Evolutionary conservation across 495 filamentous ascomycete genomes (phyloP).

Genomic region (Xylaria curta): DNA sequence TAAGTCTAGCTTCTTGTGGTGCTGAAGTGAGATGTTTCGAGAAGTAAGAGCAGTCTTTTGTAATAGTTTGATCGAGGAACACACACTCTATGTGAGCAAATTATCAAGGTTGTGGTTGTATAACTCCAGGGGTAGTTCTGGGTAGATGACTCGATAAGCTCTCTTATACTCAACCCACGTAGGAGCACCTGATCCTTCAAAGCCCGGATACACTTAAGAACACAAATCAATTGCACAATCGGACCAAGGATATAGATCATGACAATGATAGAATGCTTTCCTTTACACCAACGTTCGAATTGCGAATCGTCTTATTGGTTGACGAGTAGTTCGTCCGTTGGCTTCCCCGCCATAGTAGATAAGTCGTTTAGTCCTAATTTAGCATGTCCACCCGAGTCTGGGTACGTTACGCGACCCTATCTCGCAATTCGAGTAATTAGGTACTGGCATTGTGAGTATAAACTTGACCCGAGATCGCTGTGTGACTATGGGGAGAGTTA

Average conservation of each 20-base stretch:
- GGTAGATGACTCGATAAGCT: not conserved
- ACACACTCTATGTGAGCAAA: not conserved
- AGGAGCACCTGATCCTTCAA: not conserved
- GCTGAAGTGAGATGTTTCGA: not conserved
- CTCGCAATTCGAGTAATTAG: not conserved
- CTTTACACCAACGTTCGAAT: slow-evolving; percentile 2
- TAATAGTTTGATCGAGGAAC: not conserved
- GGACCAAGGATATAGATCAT: not conserved
- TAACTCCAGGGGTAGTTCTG: not conserved
- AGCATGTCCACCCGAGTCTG: slow-evolving; percentile 26
- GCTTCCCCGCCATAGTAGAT: slow-evolving; percentile 20
- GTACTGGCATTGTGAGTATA: slow-evolving; percentile 3
- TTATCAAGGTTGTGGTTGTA: not conserved
- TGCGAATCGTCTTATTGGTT: slow-evolving; percentile 16
- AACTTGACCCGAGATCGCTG: slow-evolving; percentile 22
- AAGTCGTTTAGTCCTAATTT: slow-evolving; percentile 2
- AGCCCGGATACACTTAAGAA: not conserved
- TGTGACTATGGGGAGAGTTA: not conserved
- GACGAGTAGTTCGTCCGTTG: not conserved
- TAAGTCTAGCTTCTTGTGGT: not conserved
- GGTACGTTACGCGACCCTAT: not conserved
- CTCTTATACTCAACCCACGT: not conserved
- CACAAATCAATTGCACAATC: not conserved
- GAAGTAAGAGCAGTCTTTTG: not conserved
- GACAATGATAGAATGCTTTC: not conserved